A percentile compares a stretch with the other conserved stretches of the same genome.
These are phyloP conservation scores for Erythrophleum ivorense DNA, from an alignment of 331 rosid species.

Conservation along the genomic window DNA sequence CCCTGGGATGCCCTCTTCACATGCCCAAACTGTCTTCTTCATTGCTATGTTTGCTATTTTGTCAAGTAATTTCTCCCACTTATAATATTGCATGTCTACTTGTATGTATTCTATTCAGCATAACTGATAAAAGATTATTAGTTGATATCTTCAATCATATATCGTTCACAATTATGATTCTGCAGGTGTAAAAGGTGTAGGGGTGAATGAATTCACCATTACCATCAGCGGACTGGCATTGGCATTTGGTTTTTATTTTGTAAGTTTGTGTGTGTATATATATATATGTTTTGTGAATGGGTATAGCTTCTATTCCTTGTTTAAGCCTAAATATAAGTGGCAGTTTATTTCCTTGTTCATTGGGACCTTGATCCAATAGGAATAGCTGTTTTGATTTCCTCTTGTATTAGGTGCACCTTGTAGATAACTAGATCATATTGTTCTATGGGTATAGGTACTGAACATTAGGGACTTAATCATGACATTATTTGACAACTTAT, in stretches of 20 bases:
- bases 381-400: too few relatives aligned
- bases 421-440: too few relatives aligned
- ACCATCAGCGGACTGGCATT: constrained; percentile 46
- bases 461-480: too few relatives aligned
- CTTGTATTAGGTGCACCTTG: too few relatives aligned
- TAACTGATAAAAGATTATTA: neutral
- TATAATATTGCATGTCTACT: neutral
- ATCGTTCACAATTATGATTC: constrained; percentile 2
- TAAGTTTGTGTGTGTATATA: constrained; percentile 47
- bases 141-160: constrained; percentile 12
- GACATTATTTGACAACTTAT: too few relatives aligned
- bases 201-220: constrained; percentile 50
- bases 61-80: constrained; percentile 57
- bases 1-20: constrained; percentile 92
- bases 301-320: neutral
- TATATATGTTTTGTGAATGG: too few relatives aligned
- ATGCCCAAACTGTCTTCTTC: constrained; percentile 72
- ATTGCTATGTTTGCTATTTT: constrained; percentile 38
- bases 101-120: neutral
- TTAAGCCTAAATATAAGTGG: neutral
- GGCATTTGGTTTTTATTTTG: constrained; percentile 65
- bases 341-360: too few relatives aligned
- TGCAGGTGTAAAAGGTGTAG: constrained; percentile 65
- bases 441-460: too few relatives aligned
- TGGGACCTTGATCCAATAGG: neutral